Evolutionary conservation across 176 grass and related monocot species (phyloP).

Genomic region (barley (Hordeum vulgare)): DNA sequence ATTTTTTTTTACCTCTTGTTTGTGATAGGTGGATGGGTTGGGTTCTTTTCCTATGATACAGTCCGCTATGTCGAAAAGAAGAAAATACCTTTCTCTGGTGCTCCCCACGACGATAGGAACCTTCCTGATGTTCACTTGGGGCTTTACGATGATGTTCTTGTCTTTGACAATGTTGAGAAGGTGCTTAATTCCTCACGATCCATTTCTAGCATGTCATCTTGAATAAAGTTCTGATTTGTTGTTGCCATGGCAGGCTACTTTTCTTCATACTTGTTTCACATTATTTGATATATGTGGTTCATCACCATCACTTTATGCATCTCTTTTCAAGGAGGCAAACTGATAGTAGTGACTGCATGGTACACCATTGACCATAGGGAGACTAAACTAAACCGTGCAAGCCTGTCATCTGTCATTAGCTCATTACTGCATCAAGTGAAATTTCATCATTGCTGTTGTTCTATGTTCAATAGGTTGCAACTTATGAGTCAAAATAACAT

Average conservation of each 20-base stretch:
- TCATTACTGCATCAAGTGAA: constrained; percentile 3
- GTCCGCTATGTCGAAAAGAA: constrained; percentile 84
- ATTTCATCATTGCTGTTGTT: not conserved
- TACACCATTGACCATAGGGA: not conserved
- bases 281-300: not conserved
- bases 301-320: not conserved
- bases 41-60: constrained; percentile 86
- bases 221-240: not conserved
- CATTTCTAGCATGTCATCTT: not conserved
- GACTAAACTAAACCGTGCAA: not conserved
- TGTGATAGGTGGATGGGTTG: constrained; percentile 72
- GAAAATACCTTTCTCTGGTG: constrained; percentile 65
- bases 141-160: constrained; percentile 75
- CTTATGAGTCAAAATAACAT: not conserved
- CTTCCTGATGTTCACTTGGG: constrained; percentile 80
- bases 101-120: constrained; percentile 63
- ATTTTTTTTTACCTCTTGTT: not conserved
- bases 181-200: constrained; percentile 22
- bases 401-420: not conserved
- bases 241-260: not conserved
- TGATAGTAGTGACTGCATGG: not conserved
- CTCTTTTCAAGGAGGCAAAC: not conserved
- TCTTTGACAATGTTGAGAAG: constrained; percentile 91
- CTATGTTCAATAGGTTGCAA: not conserved
- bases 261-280: not conserved